phyloP scores from a whole-genome alignment of 129 eudicot genomes.

The Scalesia atractyloides region DNA sequence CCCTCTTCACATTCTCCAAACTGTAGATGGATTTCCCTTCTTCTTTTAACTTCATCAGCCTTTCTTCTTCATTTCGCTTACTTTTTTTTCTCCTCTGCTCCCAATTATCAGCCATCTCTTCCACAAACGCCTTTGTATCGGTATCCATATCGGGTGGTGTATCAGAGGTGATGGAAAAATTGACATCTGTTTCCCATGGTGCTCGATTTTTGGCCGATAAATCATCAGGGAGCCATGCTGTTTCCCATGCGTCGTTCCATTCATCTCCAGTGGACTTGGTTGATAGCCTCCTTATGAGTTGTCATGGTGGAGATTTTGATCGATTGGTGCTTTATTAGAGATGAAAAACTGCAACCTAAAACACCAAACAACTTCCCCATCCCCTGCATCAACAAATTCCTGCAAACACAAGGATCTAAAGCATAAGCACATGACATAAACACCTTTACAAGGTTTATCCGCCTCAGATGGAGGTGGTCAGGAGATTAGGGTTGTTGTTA shows the following conservation, averaged over 20 bases:
- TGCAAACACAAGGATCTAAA: background rate
- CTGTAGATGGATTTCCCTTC: slow-evolving; percentile 51
- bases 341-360: slow-evolving; percentile 22
- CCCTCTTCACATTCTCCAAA: slow-evolving; percentile 80
- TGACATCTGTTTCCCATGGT: slow-evolving; percentile 87
- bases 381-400: background rate
- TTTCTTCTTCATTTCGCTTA: slow-evolving; percentile 28
- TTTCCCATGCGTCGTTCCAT: slow-evolving; percentile 95
- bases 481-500: no score
- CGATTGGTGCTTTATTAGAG: slow-evolving; percentile 17
- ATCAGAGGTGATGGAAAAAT: slow-evolving; percentile 49
- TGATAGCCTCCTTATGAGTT: slow-evolving; percentile 34
- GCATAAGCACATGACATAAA: background rate
- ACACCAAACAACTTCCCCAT: background rate
- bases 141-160: slow-evolving; percentile 50
- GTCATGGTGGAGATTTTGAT: slow-evolving; percentile 22
- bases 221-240: slow-evolving; percentile 94
- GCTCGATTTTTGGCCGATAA: slow-evolving; percentile 56
- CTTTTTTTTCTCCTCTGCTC: slow-evolving; percentile 65
- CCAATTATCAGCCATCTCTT: slow-evolving; percentile 94
- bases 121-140: slow-evolving; percentile 87
- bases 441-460: background rate
- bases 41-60: slow-evolving; percentile 29
- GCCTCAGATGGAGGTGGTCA: no score
- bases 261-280: slow-evolving; percentile 51